Evolutionary conservation across 805 yeast species (phyloP).

Genomic region (Metschnikowia continentalis): DNA sequence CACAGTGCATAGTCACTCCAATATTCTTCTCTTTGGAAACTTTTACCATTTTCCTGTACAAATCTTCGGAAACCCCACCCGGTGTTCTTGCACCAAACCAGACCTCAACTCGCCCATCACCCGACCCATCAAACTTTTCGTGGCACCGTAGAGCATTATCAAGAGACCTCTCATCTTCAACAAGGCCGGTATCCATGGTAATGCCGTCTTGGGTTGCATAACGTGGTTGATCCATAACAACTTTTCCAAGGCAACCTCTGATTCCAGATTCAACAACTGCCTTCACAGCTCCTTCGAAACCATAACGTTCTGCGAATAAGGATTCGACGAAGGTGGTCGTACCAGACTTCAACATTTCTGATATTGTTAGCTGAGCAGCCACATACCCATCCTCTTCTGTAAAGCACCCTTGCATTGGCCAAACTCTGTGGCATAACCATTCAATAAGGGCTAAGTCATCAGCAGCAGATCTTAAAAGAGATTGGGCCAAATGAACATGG

Average conservation of each 20-base stretch:
- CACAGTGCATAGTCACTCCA: slow-evolving; percentile 16
- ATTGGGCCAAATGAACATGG: slow-evolving; percentile 16
- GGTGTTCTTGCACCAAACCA: slow-evolving; percentile 17
- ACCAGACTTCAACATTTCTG: slow-evolving; percentile 16
- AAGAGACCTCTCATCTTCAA: slow-evolving; percentile 12
- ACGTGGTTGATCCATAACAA: slow-evolving; percentile 17
- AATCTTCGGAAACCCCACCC: slow-evolving; percentile 14
- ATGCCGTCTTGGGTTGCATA: slow-evolving; percentile 16
- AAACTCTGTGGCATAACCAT: slow-evolving; percentile 14
- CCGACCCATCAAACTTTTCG: slow-evolving; percentile 10
- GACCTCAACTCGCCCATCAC: slow-evolving; percentile 14
- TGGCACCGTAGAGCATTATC: slow-evolving; percentile 10
- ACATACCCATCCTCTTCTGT: slow-evolving; percentile 15
- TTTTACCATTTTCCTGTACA: slow-evolving; percentile 13
- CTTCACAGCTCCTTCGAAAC: slow-evolving; percentile 14
- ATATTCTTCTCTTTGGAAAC: slow-evolving; percentile 11
- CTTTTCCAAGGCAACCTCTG: slow-evolving; percentile 16
- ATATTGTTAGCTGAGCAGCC: slow-evolving; percentile 15
- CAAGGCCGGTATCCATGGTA: slow-evolving; percentile 14
- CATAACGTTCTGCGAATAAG: slow-evolving; percentile 14
- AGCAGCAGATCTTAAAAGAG: slow-evolving; percentile 14
- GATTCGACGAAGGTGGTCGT: slow-evolving; percentile 16
- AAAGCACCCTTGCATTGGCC: slow-evolving; percentile 15
- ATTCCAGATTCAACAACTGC: slow-evolving; percentile 16
- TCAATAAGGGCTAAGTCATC: slow-evolving; percentile 15